These are phyloP conservation scores for Hypoxylon sp. DNA, from an alignment of 2,329 filamentous ascomycete species.

Conservation along the genomic window DNA sequence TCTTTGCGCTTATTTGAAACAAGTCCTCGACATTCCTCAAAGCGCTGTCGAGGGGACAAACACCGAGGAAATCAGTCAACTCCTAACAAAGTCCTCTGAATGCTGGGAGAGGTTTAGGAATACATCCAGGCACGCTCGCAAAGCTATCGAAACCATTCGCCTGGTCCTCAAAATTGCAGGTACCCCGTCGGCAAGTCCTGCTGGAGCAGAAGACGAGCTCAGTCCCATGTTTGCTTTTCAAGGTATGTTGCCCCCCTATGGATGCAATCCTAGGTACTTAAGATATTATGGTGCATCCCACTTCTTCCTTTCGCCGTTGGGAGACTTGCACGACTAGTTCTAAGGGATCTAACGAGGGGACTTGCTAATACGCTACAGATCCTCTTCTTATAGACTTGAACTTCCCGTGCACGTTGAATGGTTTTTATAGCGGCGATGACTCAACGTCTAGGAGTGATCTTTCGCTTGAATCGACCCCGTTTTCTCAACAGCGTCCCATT, in stretches of 20 bases:
- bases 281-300: background rate
- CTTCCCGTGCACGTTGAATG: constrained; percentile 35
- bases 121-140: constrained; percentile 45
- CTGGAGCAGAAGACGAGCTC: constrained; percentile 22
- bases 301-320: background rate
- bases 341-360: background rate
- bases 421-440: constrained; percentile 27
- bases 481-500: constrained; percentile 8
- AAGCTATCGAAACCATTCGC: constrained; percentile 39
- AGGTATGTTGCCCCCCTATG: constrained; percentile 24
- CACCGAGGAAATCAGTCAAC: constrained; percentile 26
- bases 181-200: constrained; percentile 24
- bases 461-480: constrained; percentile 21
- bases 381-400: constrained; percentile 40
- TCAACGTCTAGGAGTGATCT: constrained; percentile 19
- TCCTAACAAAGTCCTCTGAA: constrained; percentile 36
- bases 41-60: constrained; percentile 25
- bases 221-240: constrained; percentile 33
- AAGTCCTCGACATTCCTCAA: constrained; percentile 20
- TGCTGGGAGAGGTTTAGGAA: constrained; percentile 42
- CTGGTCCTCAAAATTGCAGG: constrained; percentile 33
- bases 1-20: constrained; percentile 62
- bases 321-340: background rate
- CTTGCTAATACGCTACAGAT: constrained; percentile 28
- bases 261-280: background rate